A percentile compares a stretch with the other conserved stretches of the same genome.
Evolutionary conservation across 129 eudicot genomes (phyloP).

Genomic region (Pittosporum tobira): DNA sequence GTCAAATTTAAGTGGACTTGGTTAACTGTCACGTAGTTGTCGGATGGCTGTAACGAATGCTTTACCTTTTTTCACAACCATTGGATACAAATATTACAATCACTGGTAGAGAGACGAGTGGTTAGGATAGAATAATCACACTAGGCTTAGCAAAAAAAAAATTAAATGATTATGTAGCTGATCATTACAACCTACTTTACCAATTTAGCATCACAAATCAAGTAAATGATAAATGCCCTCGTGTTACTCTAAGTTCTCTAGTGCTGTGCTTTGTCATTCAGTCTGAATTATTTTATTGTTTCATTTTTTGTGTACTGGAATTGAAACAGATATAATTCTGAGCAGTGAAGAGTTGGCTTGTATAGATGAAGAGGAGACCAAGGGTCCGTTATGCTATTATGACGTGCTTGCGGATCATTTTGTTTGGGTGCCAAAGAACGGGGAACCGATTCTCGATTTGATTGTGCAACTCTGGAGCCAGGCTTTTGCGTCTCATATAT

Average conservation of each 20-base stretch:
- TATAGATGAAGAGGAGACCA: slow-evolving; percentile 28
- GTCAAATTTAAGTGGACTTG: too few relatives aligned
- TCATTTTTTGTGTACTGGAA: slow-evolving; percentile 16
- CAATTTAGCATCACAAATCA: too few relatives aligned
- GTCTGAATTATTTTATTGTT: background rate
- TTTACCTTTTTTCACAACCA: background rate
- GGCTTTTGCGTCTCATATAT: slow-evolving; percentile 79
- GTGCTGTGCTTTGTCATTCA: background rate
- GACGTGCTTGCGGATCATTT: slow-evolving; percentile 89
- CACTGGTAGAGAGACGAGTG: too few relatives aligned
- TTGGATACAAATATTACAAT: too few relatives aligned
- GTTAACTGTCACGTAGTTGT: background rate
- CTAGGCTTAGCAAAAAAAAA: too few relatives aligned
- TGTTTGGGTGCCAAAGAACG: slow-evolving; percentile 53
- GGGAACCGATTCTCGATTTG: slow-evolving; percentile 66
- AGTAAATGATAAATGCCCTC: too few relatives aligned
- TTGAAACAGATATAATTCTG: slow-evolving; percentile 73
- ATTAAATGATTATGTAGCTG: too few relatives aligned
- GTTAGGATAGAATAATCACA: too few relatives aligned
- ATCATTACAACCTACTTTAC: too few relatives aligned
- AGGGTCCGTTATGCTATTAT: slow-evolving; percentile 67
- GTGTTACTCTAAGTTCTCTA: too few relatives aligned
- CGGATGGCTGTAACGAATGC: background rate
- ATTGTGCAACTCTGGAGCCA: slow-evolving; percentile 95
- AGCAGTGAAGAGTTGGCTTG: slow-evolving; percentile 48